phyloP scores from a whole-genome alignment of 164 flowering plant species.

The Tetracentron sinense region DNA sequence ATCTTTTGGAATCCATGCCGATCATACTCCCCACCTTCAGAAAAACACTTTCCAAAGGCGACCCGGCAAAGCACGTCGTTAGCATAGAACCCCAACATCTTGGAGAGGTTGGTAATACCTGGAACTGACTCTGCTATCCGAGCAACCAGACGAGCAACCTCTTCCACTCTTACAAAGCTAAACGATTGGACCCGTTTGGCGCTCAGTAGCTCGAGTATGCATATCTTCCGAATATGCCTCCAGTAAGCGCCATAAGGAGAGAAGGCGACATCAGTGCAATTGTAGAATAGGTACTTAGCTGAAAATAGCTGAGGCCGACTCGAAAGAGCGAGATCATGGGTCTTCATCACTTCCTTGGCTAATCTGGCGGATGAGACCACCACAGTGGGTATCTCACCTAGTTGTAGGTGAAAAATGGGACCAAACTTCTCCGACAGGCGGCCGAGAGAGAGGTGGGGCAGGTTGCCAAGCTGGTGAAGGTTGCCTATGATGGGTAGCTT shows the following conservation, averaged over 20 bases:
- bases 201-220: slow-evolving; percentile 45
- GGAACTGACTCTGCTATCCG: slow-evolving; percentile 27
- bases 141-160: slow-evolving; percentile 34
- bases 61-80: slow-evolving; percentile 44
- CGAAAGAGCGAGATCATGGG: slow-evolving; percentile 48
- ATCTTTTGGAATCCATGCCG: slow-evolving; percentile 39
- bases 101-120: slow-evolving; percentile 22
- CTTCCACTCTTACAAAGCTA: slow-evolving; percentile 44
- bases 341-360: slow-evolving; percentile 54
- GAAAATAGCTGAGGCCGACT: slow-evolving; percentile 39
- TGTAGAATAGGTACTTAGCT: slow-evolving; percentile 37
- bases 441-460: slow-evolving; percentile 45
- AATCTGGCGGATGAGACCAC: slow-evolving; percentile 51
- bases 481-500: slow-evolving; percentile 60
- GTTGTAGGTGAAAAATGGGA: slow-evolving; percentile 42
- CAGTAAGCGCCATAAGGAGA: slow-evolving; percentile 57
- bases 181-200: slow-evolving; percentile 42
- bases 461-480: slow-evolving; percentile 53
- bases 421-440: slow-evolving; percentile 37
- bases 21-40: slow-evolving; percentile 45
- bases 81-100: slow-evolving; percentile 32
- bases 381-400: slow-evolving; percentile 49
- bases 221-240: slow-evolving; percentile 47
- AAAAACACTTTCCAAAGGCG: slow-evolving; percentile 41
- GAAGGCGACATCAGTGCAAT: slow-evolving; percentile 40